Conservation (phyloP, 1,139 yeast species). For the Blastobotrys petasosporus region DNA sequence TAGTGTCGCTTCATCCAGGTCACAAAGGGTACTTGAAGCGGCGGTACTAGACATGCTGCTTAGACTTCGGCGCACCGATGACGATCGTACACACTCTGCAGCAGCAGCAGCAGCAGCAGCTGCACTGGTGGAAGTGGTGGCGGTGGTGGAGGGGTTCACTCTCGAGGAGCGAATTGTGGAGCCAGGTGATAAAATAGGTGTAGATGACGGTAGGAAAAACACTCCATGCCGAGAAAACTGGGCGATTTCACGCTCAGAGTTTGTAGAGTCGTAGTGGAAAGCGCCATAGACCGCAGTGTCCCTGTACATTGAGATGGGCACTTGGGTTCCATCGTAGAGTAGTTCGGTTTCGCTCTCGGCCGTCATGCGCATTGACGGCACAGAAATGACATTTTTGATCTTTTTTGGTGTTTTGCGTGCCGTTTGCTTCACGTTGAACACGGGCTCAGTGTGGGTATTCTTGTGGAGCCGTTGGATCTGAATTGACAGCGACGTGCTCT, state of each 20-base stretch:
- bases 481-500: conserved; percentile 8
- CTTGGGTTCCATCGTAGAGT: conserved; percentile 12
- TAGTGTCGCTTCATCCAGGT: no score
- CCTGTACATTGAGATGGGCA: conserved; percentile 5
- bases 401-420: conserved; percentile 5
- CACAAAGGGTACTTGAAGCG: no score
- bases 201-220: conserved; percentile 8
- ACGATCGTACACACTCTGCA: no score
- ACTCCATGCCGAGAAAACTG: conserved; percentile 9
- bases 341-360: neutral
- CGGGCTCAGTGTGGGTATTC: conserved; percentile 20
- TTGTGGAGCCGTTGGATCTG: conserved; percentile 21
- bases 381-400: neutral
- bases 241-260: conserved; percentile 3
- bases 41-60: no score
- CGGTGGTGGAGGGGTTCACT: neutral
- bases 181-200: conserved; percentile 11
- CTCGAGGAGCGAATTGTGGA: conserved; percentile 8
- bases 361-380: neutral
- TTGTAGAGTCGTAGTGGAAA: conserved; percentile 8
- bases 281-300: conserved; percentile 4
- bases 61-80: no score
- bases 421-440: conserved; percentile 17
- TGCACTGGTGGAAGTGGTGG: no score
- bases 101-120: no score